These are phyloP conservation scores for Tetrapisispora arboricola DNA, from an alignment of 805 yeast genomes.

Conservation along the genomic window DNA sequence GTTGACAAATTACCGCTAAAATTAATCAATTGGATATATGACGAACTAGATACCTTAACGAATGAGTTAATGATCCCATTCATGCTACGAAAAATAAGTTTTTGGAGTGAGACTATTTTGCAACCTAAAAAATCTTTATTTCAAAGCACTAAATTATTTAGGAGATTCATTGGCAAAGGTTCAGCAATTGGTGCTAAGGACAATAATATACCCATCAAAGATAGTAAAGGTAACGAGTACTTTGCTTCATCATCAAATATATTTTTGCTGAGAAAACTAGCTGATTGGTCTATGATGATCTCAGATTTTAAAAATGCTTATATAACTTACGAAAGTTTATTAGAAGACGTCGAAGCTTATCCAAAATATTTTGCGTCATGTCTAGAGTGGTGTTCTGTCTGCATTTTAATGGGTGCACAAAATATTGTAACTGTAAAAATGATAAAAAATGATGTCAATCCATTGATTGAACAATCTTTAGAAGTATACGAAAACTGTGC, in stretches of 20 bases:
- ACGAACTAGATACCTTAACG: conserved; percentile 15
- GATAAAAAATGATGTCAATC: conserved; percentile 37
- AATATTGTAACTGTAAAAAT: conserved; percentile 33
- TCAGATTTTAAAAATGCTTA: conserved; percentile 80
- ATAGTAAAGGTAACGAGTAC: conserved; percentile 42
- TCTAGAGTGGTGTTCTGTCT: conserved; percentile 79
- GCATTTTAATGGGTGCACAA: conserved; percentile 50
- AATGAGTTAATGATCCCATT: conserved; percentile 46
- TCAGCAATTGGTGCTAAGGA: conserved; percentile 4
- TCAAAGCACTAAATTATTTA: conserved; percentile 56
- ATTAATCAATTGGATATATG: conserved; percentile 19
- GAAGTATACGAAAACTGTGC: conserved; percentile 29
- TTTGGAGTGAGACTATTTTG: conserved; percentile 78
- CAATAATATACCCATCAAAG: conserved; percentile 28
- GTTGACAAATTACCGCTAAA: conserved; percentile 11
- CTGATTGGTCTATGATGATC: conserved; percentile 89
- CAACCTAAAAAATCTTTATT: conserved; percentile 66
- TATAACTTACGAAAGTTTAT: conserved; percentile 69
- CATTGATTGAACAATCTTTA: conserved; percentile 25
- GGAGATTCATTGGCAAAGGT: conserved; percentile 26
- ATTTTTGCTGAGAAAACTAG: conserved; percentile 67
- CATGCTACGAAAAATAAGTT: conserved; percentile 70
- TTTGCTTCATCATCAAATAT: conserved; percentile 59
- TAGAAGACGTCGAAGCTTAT: conserved; percentile 61
- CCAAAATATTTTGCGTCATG: conserved; percentile 47